phyloP scores from a whole-genome alignment of 1,139 yeast species.

The Yamadazyma triangularis region DNA sequence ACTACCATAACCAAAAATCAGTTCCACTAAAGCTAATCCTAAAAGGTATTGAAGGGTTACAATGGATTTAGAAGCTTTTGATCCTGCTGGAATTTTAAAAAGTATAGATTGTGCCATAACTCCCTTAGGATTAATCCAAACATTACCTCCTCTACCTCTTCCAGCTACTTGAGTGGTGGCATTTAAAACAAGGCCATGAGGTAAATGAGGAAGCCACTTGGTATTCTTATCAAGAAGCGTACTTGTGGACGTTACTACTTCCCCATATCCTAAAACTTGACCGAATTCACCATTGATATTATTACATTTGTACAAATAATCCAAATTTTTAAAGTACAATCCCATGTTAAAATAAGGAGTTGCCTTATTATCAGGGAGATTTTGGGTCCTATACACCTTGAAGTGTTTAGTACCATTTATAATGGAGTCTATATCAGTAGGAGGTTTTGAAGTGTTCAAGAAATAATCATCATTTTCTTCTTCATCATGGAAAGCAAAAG shows the following conservation, averaged over 20 bases:
- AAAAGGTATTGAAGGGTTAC: slow-evolving; percentile 86
- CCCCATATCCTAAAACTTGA: slow-evolving; percentile 66
- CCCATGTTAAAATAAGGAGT: slow-evolving; percentile 74
- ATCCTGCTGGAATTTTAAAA: slow-evolving; percentile 54
- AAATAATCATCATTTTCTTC: slow-evolving; percentile 7
- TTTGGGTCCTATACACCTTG: slow-evolving; percentile 11
- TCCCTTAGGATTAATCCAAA: slow-evolving; percentile 94
- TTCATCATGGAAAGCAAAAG: slow-evolving; percentile 39
- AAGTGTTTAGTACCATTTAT: slow-evolving; percentile 16
- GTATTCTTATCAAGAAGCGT: slow-evolving; percentile 74
- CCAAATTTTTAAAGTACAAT: slow-evolving; percentile 49
- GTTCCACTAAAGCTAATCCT: slow-evolving; percentile 78
- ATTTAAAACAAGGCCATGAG: slow-evolving; percentile 67
- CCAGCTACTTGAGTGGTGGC: slow-evolving; percentile 89
- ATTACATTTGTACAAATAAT: slow-evolving; percentile 16
- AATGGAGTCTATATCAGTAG: slow-evolving; percentile 33
- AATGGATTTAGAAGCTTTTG: slow-evolving; percentile 31
- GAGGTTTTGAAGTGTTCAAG: slow-evolving; percentile 14
- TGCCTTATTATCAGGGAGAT: slow-evolving; percentile 39
- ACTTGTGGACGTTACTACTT: slow-evolving; percentile 86
- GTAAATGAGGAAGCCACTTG: slow-evolving; percentile 50
- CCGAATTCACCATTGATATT: slow-evolving; percentile 47
- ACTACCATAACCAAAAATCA: slow-evolving; percentile 60
- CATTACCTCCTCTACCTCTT: slow-evolving; percentile 90
- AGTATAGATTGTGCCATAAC: slow-evolving; percentile 80